Evolutionary conservation across 2,329 filamentous ascomycete genomes (phyloP), one percentile per base, ranked within the genome.

Genomic region (Colletotrichum kahawae): DNA sequence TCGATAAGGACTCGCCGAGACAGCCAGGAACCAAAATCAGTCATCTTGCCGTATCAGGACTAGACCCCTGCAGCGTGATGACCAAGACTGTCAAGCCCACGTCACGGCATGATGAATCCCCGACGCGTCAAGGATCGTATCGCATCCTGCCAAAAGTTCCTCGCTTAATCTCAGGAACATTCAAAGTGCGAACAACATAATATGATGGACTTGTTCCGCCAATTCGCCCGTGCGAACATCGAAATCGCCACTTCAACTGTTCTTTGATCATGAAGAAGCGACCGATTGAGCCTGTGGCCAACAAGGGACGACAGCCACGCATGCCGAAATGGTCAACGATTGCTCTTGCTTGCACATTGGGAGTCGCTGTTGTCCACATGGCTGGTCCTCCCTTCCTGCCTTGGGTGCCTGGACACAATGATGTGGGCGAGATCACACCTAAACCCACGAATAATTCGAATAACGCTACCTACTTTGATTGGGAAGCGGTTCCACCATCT

Each of bases 401-500:
- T 2, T 51, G 43, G 43, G 43, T 51, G 10, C 43, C 43, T 21
- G 10, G 9, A 51, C 43, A 13, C 7, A 21, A 13, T 13, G n/a
- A 51, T 51, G 13, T 21, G 10, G 10, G 7, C 6, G n/a, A 5
- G 12, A 13, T 62, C 31, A 3, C 59, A 31, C 13, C 59, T 13
- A 0, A 24, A 5, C n/a, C 18, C 6, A 21, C 4, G 59, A 36
- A 18, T 14, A 16, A 34, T 16, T 29, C 18, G 9, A 70, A 54
- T 1, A 27, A 70, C 29, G 16, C 29, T 21, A 29, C 16, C 12
- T n/a, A 36, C 31, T 86, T 86, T 73, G 76, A 85, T 72, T 86
- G 85, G 85, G 38, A 75, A 2, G 43, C 74, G 13, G 76, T 87
- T 56, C 78, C 71, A 7, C 84, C 86, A 4, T 82, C 81, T 7